Evolutionary conservation across 768 basidiomycete species (phyloP), one percentile per base, ranked within the genome.

Genomic region (Obba rivulosa): DNA sequence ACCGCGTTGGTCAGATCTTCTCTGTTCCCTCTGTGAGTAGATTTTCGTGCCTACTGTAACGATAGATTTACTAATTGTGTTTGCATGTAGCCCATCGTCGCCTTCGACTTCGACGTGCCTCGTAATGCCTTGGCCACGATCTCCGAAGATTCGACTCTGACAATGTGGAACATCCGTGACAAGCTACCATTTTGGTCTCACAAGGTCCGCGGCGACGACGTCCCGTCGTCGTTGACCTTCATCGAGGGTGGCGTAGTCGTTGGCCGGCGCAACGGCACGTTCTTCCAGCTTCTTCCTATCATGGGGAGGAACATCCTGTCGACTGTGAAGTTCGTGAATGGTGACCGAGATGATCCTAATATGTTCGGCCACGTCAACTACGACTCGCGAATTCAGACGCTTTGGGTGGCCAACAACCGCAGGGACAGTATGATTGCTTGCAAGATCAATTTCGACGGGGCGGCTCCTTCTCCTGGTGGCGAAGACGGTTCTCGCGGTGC

Each of bases 351-450:
- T 36, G 89, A 91, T 58, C 72, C 72, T 14, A 87, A 89, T 8
- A 92, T 92, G 87, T 92, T 90, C 62, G 87, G 90, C 13, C 90
- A 92, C 59, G 80, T 85, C 55, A 84, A 79, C 58, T 92, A 92
- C 60, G 90, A 92, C 67, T 75, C 86, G 0, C 73, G 87, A 39
- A 91, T 92, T 51, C 86, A 87, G 68, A 91, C 87, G 0, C 71
- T 92, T 24, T 92, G 90, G 90, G 76, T 92, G 17, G 90, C 90
- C 45, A 91, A 91, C 62, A 87, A 80, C 64, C 80, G 86, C 39
- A 78, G 90, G 20, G 87, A 90, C 51, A 91, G 88, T 64, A 74
- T 92, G 69, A 79, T 92, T 31, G 90, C 87, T 13, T 73, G 90
- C 60, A 87, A 81, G 64, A 74, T 91, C 49, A 78, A 78, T 46